phyloP scores from a whole-genome alignment of 495 filamentous ascomycete genomes.

The Xylaria longipes region DNA sequence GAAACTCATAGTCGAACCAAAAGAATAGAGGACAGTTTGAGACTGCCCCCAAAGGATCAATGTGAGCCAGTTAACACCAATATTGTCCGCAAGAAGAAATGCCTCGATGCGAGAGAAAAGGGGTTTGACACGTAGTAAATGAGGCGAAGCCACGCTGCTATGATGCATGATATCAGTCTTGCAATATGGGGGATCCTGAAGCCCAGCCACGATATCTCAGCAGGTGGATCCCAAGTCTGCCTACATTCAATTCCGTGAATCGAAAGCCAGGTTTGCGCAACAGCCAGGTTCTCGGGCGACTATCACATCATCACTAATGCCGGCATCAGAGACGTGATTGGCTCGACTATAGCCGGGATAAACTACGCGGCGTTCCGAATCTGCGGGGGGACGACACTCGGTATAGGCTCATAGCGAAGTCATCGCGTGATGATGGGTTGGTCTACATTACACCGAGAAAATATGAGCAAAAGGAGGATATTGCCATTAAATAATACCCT shows the following conservation, averaged over 20 bases:
- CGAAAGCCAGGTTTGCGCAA: background rate
- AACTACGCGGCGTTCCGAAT: background rate
- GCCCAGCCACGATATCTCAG: background rate
- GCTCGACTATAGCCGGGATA: slow-evolving; percentile 3
- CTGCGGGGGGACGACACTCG: background rate
- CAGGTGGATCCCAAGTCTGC: background rate
- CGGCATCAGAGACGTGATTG: background rate
- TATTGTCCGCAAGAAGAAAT: too few relatives aligned
- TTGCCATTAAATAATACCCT: background rate
- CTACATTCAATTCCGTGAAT: background rate
- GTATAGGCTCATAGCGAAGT: background rate
- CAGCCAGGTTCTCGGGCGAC: background rate
- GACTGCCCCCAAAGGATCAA: too few relatives aligned
- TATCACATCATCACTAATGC: background rate
- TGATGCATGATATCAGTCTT: too few relatives aligned
- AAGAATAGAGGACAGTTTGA: too few relatives aligned
- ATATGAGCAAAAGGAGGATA: background rate
- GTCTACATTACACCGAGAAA: background rate
- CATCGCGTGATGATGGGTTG: background rate
- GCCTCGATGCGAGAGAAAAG: too few relatives aligned
- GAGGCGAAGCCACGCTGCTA: too few relatives aligned
- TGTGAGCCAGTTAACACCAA: too few relatives aligned
- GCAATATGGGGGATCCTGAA: background rate
- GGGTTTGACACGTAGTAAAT: too few relatives aligned
- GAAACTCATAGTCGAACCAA: too few relatives aligned